Base-by-base conservation (phyloP, 116 monocot species). In the Iris pallida region DNA sequence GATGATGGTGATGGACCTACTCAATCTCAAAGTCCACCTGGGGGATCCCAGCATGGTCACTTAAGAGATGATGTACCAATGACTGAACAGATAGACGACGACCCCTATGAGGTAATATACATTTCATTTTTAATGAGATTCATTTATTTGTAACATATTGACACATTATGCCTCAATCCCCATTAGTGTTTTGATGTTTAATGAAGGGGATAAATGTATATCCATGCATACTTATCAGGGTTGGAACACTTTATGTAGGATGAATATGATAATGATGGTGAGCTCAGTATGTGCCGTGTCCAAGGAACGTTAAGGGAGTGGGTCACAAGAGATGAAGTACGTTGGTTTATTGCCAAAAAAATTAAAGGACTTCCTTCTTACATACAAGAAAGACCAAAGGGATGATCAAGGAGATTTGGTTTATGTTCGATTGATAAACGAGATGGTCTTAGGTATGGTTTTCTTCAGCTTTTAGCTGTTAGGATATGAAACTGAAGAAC, bases 301-400 rank as follows among this genome's bases (percentile, higher is more conserved):
- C 97, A 97, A 90, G 97, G 97, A 75, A 84, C 89, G 11, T 59
- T 97, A 42, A 85, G 92, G 48, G 97, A 97, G 57, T 97, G 97
- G 97, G 97, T 97, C 15, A 87, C 89, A 43, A 92, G 97, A 80
- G 92, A 97, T 81, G 97, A 97, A 80, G 92, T 97, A 7, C 92
- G 97, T 0, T 78, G 90, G 46, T 92, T 97, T 62, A 97, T 97
- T 66, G 86, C 89, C 8, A 10, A 89, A 74, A 72, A 97, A 97
- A 65, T 97, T 97, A 46, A 92, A 85, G 44, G 90, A 97, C 14
- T 97, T 97, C 63, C 79, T 97, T 61, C 78, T 89, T 42, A 92
- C 97, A 19, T 92, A 92, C 73, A 87, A 87, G 45, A 87, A 97
- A 57, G 80, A n/a, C n/a, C n/a, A n/a, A n/a, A n/a, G n/a, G n/a